Conservation (phyloP, 345 rosid species). For the Hevea brasiliensis region DNA sequence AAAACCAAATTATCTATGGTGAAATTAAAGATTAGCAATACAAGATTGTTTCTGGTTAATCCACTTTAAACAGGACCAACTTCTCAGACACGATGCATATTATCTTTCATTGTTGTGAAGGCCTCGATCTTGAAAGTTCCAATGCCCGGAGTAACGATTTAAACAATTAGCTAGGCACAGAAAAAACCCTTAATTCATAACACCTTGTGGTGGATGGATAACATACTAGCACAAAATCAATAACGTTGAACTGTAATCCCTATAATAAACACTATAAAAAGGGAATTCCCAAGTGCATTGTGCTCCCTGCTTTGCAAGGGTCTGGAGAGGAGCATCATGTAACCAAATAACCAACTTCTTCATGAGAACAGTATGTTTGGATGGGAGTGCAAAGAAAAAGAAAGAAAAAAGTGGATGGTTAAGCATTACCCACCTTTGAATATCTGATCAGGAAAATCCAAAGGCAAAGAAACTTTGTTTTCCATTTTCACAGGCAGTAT, state of each 20-base stretch:
- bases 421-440: background rate
- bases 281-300: background rate
- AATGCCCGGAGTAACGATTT: background rate
- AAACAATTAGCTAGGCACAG: background rate
- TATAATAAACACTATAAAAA: no score
- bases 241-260: background rate
- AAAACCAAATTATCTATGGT: no score
- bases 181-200: background rate
- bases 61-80: background rate
- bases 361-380: background rate
- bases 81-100: background rate
- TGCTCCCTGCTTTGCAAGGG: background rate
- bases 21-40: no score
- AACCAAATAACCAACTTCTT: background rate
- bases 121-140: background rate
- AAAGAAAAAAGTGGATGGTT: background rate
- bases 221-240: background rate
- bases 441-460: background rate
- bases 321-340: background rate
- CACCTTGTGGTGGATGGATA: background rate
- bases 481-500: background rate
- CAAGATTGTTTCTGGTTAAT: background rate
- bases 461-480: background rate
- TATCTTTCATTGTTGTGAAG: background rate
- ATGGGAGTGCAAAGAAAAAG: background rate